phyloP scores from a whole-genome alignment of 2,329 filamentous ascomycete genomes.

The Cadophora malorum region DNA sequence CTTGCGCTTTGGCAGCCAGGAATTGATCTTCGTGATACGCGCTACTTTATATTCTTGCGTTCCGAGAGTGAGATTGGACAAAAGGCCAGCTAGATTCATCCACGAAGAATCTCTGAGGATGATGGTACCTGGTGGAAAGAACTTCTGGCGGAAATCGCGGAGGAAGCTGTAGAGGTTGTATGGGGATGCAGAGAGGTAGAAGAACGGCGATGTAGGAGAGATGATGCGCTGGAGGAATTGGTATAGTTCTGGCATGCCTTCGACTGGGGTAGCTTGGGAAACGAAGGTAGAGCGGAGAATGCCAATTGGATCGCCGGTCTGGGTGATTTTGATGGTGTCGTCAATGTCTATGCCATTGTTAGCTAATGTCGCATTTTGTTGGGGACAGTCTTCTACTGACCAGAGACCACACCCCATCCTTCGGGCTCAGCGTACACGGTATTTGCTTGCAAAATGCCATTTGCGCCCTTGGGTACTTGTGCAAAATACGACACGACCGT shows the following conservation, averaged over 20 bases:
- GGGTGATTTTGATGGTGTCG: constrained; percentile 92
- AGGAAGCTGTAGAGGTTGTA: constrained; percentile 95
- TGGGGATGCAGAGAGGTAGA: constrained; percentile 92
- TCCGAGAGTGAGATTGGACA: constrained; percentile 78
- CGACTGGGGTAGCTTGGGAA: constrained; percentile 71
- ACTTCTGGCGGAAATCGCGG: constrained; percentile 69
- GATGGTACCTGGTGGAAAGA: constrained; percentile 80
- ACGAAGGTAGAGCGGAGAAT: constrained; percentile 87
- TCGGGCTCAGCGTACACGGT: constrained; percentile 77
- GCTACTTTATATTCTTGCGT: constrained; percentile 88
- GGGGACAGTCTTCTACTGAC: constrained; percentile 48
- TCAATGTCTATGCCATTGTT: constrained; percentile 72
- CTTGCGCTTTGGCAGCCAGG: constrained; percentile 78
- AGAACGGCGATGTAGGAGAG: constrained; percentile 73
- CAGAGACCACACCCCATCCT: constrained; percentile 85
- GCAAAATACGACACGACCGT: constrained; percentile 55
- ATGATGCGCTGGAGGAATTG: constrained; percentile 62
- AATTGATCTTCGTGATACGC: constrained; percentile 77
- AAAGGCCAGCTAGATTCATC: constrained; percentile 81
- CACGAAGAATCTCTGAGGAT: constrained; percentile 85
- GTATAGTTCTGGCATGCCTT: constrained; percentile 88
- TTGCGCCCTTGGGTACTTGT: constrained; percentile 56
- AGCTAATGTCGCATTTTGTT: no score
- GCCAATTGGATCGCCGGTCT: constrained; percentile 79
- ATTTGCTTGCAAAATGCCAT: constrained; percentile 65